Percentiles rank a stretch among this genome's conserved stretches.
Conservation (phyloP, 1,139 yeast species). For the Blastobotrys arbuscula region DNA sequence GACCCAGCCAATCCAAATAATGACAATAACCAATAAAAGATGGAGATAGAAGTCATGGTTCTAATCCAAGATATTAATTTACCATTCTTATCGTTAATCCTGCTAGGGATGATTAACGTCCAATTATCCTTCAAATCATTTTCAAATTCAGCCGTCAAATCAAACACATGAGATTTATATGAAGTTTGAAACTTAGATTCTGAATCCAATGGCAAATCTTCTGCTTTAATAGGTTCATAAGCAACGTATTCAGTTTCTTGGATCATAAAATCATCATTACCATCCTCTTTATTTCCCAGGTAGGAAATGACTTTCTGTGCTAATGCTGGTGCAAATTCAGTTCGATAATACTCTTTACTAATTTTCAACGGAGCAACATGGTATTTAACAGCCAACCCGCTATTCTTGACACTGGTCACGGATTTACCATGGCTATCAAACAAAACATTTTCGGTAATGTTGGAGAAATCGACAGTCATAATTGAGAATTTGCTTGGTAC, state of each 20-base stretch:
- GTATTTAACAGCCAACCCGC: neutral
- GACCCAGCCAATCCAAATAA: neutral
- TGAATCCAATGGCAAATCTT: neutral
- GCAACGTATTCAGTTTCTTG: slow-evolving; percentile 1
- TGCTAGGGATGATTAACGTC: neutral
- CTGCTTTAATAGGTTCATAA: neutral
- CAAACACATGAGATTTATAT: neutral
- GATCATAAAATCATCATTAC: neutral
- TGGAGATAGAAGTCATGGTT: neutral
- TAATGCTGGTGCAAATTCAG: neutral
- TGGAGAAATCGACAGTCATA: neutral
- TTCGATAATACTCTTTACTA: neutral
- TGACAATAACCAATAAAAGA: neutral
- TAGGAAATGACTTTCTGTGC: neutral
- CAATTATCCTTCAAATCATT: neutral
- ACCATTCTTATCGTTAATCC: neutral
- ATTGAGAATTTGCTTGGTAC: neutral
- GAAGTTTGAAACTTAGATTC: neutral
- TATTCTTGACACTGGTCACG: neutral
- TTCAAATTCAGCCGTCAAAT: neutral
- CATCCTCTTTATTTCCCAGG: neutral
- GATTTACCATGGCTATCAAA: neutral
- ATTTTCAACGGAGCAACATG: neutral
- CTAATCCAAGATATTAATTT: neutral
- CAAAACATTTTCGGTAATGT: neutral